Base-by-base conservation (phyloP, 768 basidiomycete species). In the Clathrus columnatus region DNA sequence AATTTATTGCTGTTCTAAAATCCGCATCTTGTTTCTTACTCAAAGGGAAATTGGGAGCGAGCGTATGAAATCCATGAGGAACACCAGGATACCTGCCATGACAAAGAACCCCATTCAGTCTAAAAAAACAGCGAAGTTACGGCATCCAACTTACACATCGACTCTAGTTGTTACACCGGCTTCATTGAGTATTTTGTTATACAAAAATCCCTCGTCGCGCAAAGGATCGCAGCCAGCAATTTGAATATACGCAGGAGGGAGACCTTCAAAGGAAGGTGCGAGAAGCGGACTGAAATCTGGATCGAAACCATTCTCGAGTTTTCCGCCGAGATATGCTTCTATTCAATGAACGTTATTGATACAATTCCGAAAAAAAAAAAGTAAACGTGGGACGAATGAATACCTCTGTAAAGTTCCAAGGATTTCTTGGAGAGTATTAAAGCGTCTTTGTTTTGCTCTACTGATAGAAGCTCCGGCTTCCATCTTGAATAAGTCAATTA, bases 171-270 rank as follows among this genome's bases (percentile, higher is more conserved):
- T 24, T 0, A 65, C 65, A 1, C 64, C 62, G 3, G 56, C 55
- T 29, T 66, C 63, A 4, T 60, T 53, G 17, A 67, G 57, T 3
- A 61, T 30, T 26, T 60, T 54, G 32, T 60, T 64, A 51, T 66
- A 68, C 5, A 65, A 47, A 11, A 65, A 27, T 4, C 58, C 65
- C 30, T 68, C 67, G 48, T 68, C 67, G 26, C 66, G 60, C 21
- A 66, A 44, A 7, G 62, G 60, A 45, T 68, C 67, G 21, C 56
- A 28, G 4, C 64, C 65, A 29, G 55, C 51, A 23, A 62, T 58
- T 32, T 66, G 66, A n/a, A 67, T 58, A 50, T 59, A 66, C 23
- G 59, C 59, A 5, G 63, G 63, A 0, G 66, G 59, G 6, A 68
- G 54, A 16, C 59, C 62, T 7, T 36, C 54, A 53, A 62, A 63